phyloP scores from a whole-genome alignment of 179 eudicot genomes.

The Actinidia polygama region DNA sequence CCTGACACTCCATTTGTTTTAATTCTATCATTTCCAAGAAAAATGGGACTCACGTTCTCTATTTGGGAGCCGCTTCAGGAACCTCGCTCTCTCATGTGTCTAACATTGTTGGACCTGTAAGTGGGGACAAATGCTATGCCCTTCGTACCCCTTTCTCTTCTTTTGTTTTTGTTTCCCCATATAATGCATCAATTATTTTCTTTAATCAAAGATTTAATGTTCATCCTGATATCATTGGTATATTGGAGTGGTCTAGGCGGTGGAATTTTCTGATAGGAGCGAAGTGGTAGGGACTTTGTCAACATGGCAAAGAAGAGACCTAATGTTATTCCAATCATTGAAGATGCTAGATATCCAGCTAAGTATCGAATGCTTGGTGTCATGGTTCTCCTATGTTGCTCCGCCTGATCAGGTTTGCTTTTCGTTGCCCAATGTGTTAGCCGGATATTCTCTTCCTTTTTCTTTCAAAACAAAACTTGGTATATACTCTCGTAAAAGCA shows the following conservation, averaged over 20 bases:
- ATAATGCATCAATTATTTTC: background rate
- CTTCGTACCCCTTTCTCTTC: background rate
- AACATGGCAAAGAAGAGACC: constrained; percentile 97
- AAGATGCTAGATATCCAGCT: constrained; percentile 97
- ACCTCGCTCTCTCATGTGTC: constrained; percentile 96
- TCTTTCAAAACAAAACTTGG: too few species aligned
- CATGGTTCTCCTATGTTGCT: constrained; percentile 98
- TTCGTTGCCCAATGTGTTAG: background rate
- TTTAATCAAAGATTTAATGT: too few species aligned
- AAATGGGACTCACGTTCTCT: constrained; percentile 82
- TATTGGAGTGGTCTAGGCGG: constrained; percentile 89
- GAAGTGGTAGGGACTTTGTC: constrained; percentile 95
- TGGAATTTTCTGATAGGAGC: constrained; percentile 91
- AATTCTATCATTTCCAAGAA: constrained; percentile 40
- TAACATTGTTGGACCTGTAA: constrained; percentile 93
- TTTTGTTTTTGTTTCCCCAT: background rate
- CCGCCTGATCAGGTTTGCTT: constrained; percentile 93
- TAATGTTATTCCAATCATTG: constrained; percentile 91
- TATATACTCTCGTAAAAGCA: too few species aligned
- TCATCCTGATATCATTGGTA: too few species aligned
- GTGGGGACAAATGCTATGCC: constrained; percentile 12
- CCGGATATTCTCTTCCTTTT: too few species aligned
- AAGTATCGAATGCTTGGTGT: constrained; percentile 93
- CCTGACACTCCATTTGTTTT: background rate
- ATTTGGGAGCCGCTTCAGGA: constrained; percentile 98